Conservation (phyloP, 2,329 filamentous ascomycete genomes). For the Ceratocystis cubensis region DNA sequence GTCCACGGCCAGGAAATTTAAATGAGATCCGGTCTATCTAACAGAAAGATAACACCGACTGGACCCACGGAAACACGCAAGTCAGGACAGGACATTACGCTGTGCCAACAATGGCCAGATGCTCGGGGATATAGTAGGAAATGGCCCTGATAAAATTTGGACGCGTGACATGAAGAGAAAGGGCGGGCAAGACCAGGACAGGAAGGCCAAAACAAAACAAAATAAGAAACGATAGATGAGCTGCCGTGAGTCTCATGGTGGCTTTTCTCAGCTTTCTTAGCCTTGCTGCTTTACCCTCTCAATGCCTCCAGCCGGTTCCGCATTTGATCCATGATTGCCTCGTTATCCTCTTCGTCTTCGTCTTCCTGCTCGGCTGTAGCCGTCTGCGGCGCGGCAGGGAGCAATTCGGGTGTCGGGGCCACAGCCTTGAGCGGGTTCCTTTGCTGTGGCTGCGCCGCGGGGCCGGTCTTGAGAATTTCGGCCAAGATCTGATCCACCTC, state of each 20-base stretch:
- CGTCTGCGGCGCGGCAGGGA: conserved; percentile 38
- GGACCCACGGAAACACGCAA: background rate
- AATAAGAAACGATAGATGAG: background rate
- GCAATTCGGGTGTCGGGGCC: conserved; percentile 40
- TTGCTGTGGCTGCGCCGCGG: conserved; percentile 42
- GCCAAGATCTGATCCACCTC: conserved; percentile 90
- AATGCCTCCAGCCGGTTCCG: conserved; percentile 78
- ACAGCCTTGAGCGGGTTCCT: conserved; percentile 45
- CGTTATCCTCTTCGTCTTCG: conserved; percentile 72
- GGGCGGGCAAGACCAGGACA: background rate
- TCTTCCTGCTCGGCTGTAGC: conserved; percentile 43
- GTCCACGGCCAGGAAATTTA: background rate
- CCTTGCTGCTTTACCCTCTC: conserved; percentile 51
- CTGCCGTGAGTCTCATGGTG: background rate
- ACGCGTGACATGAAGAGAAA: background rate
- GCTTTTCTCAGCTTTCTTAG: background rate
- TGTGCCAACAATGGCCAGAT: background rate
- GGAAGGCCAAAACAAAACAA: background rate
- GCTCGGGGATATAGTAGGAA: background rate
- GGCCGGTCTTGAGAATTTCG: conserved; percentile 72
- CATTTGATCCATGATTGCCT: conserved; percentile 91
- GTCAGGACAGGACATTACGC: background rate
- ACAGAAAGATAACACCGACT: background rate
- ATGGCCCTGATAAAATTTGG: background rate
- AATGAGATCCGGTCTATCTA: background rate